phyloP scores from a whole-genome alignment of 2,329 filamentous ascomycete species.

The Talaromyces rugulosus region DNA sequence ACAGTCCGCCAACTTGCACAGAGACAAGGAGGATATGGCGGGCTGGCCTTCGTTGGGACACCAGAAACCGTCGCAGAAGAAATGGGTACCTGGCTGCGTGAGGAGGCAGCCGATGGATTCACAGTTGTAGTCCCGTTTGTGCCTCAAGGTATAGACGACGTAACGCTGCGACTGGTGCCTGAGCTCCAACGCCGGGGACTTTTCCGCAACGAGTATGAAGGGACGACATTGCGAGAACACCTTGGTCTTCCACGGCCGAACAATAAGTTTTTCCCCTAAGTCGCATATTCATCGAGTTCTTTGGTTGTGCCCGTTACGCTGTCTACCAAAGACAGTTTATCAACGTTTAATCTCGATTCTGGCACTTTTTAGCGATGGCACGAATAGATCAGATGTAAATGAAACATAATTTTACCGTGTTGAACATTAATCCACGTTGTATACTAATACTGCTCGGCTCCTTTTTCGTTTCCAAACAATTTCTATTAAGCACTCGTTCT shows the following conservation, averaged over 20 bases:
- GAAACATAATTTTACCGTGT: not conserved
- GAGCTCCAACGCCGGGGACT: conserved; percentile 50
- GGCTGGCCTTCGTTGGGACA: conserved; percentile 50
- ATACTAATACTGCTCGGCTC: not conserved
- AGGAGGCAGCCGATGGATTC: conserved; percentile 50
- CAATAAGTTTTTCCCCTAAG: conserved; percentile 33
- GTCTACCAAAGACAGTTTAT: not conserved
- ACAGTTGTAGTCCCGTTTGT: conserved; percentile 49
- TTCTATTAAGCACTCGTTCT: too few relatives aligned
- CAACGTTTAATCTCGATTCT: not conserved
- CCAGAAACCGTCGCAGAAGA: conserved; percentile 48
- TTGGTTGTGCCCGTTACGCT: not conserved
- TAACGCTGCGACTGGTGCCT: conserved; percentile 45
- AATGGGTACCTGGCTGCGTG: conserved; percentile 44
- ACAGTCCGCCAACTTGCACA: conserved; percentile 51
- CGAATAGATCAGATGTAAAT: not conserved
- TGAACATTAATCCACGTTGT: not conserved
- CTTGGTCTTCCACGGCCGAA: conserved; percentile 48
- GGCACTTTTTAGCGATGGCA: not conserved
- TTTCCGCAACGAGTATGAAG: conserved; percentile 51
- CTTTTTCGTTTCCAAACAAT: too few relatives aligned
- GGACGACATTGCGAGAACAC: conserved; percentile 52
- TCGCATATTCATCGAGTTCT: not conserved
- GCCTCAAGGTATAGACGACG: conserved; percentile 49
- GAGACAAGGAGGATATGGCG: conserved; percentile 48